Evolutionary conservation across 768 basidiomycete species (phyloP), one percentile per base, ranked within the genome.

Genomic region (Gymnopilus dilepis): DNA sequence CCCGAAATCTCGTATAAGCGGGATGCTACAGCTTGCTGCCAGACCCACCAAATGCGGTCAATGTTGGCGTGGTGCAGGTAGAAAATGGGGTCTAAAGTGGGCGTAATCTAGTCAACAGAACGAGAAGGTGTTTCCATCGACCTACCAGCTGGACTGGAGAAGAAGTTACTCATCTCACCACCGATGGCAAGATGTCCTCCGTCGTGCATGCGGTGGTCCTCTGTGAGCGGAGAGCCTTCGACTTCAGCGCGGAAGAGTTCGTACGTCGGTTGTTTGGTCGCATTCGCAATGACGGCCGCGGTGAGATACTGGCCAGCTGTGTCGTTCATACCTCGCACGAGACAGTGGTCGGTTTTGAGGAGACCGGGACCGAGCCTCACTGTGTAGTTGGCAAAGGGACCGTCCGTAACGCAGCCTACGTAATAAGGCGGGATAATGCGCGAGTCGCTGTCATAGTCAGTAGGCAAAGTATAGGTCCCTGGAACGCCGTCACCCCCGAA

Each of bases 41-140:
- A 81, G 5, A 62, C 30, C 78, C 76, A 77, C 78, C 78, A 80
- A 7, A 79, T 69, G 17, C 77, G 72, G 48, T 79, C 77, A 21
- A 80, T 67, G 56, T 77, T 78, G 2, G 73, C 72, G 57, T 80
- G 78, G 63, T 79, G 78, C 6, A 78, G 68, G 61, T 74, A 78
- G 69, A 79, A 79, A 8, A 80, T 43, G 2, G 78, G 77, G 40
- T 79, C 77, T 79, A 24, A 50, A 22, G 6, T 13, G 7, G 6
- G 15, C 47, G 15, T 50, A 1, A 50, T 26, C 28, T 15, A 12
- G 6, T 11, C 6, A 50, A 31, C 17, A 50, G 3, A 11, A 31
- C 15, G 41, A 12, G 24, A 47, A 50, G 15, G 9, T 13, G 26
- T 28, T 2, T 1, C 2, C 19, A 31, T 50, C 6, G 28, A 50